Conservation (phyloP, 441 rosid species). For the Syzygium syzygioides region DNA sequence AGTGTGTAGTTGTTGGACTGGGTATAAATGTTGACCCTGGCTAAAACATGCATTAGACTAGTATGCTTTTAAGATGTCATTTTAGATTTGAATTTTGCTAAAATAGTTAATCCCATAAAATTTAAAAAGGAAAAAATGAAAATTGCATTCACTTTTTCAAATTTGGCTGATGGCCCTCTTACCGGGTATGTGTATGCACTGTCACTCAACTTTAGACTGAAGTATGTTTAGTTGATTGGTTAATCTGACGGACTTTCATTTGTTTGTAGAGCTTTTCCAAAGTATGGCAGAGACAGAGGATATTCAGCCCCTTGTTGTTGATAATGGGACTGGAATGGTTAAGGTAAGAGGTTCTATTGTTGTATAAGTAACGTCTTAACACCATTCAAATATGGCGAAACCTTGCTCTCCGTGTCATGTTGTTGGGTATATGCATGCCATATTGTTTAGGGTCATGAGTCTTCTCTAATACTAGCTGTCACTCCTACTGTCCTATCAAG, state of each 20-base stretch:
- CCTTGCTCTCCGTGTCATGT: background rate
- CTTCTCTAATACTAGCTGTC: background rate
- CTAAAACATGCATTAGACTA: background rate
- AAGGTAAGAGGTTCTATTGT: background rate
- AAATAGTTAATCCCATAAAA: background rate
- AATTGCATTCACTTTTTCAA: background rate
- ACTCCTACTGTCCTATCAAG: background rate
- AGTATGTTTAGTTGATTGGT: background rate
- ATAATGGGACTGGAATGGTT: constrained; percentile 7
- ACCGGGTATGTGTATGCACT: background rate
- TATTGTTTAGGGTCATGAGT: background rate
- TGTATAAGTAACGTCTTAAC: background rate
- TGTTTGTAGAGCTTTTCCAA: background rate
- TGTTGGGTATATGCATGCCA: background rate
- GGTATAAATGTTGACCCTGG: background rate
- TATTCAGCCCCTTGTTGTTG: constrained; percentile 4
- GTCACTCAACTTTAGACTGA: background rate
- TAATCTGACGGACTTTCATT: background rate
- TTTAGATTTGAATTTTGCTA: background rate
- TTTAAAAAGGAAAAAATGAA: background rate
- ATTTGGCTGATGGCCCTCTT: background rate
- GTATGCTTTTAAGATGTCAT: background rate
- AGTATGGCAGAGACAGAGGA: constrained; percentile 4
- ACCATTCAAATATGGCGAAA: background rate
- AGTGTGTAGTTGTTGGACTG: background rate